Evolutionary conservation across 2,329 filamentous ascomycete genomes (phyloP), one percentile per base, ranked within the genome.

Genomic region (Aspergillus fischeri): DNA sequence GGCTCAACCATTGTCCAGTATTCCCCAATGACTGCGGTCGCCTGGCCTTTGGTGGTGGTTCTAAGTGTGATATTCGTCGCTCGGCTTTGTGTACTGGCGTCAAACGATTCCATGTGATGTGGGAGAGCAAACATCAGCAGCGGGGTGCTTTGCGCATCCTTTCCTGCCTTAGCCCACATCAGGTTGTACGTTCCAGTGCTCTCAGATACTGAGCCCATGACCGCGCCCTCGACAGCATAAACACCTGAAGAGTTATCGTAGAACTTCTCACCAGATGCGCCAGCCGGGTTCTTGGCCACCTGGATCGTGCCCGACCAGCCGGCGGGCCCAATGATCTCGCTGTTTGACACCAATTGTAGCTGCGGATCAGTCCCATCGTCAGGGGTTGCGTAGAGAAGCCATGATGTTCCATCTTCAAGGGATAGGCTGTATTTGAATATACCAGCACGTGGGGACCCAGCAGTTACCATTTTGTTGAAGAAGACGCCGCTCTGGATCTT

Each of bases 81-180:
- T 7, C 79, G 77, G 25, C 78, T 75, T 10, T 75, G 76, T 8
- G 84, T 85, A 1, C 74, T 73, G 0, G 73, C 64, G 62, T 91
- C 84, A 59, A 97, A 92, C 0, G 90, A 91, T 32, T 85, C 78
- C 3, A 91, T 71, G 64, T 97, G 94, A 72, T 97, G 94, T 24
- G 92, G 91, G 50, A 99, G 77, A 17, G 90, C 90, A 71, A 89
- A 97, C 87, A 96, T 94, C 61, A 94, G 79, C 24, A 96, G 78
- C 3, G 80, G 74, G 9, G 72, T 74, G 58, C 79, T 82, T 17
- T 83, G 78, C 6, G 76, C 73, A 17, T 79, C 70, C 38, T 85
- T 78, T 5, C 92, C 93, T 0, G 78, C 81, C 67, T 90, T 93
- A n/a, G 78, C 75, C 77, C 90, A 97, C 0, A 77, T 75, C 56